Percentiles rank a stretch among this genome's conserved stretches.
Evolutionary conservation across 768 basidiomycete species (phyloP).

Genomic region (Boletus rubroflammeus): DNA sequence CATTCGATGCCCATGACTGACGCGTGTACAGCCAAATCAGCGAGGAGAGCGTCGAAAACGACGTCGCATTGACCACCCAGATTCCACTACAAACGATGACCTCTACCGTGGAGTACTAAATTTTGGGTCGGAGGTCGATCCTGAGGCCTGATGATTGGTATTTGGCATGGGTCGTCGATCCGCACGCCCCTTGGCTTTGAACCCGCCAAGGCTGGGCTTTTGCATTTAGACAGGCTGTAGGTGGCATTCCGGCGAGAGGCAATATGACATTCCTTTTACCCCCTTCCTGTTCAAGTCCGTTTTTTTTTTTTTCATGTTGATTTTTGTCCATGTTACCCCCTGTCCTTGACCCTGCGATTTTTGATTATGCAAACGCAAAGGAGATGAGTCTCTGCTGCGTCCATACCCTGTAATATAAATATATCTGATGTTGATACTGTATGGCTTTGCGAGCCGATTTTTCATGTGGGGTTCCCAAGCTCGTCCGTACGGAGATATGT

Average conservation of each 20-base stretch:
- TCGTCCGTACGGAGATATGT: too few species aligned
- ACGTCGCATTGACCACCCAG: conserved; percentile 2
- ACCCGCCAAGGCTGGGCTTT: not conserved
- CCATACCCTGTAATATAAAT: too few species aligned
- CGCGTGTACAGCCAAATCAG: not conserved
- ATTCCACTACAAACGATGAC: not conserved
- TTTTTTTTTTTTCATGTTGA: not conserved
- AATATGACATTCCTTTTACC: not conserved
- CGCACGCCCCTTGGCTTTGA: too few species aligned
- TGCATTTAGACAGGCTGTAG: not conserved
- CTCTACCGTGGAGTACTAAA: not conserved
- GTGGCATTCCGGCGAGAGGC: not conserved
- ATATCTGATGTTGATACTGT: too few species aligned
- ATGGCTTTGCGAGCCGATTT: too few species aligned
- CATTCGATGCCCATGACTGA: not conserved
- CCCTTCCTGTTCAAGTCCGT: not conserved
- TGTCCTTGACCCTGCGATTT: too few species aligned
- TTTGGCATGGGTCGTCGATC: not conserved
- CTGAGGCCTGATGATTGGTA: too few species aligned
- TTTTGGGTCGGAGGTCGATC: too few species aligned
- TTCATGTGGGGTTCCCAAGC: too few species aligned
- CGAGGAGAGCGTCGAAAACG: not conserved
- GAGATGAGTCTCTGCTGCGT: too few species aligned
- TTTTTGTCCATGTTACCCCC: too few species aligned
- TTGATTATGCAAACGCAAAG: too few species aligned